phyloP scores from a whole-genome alignment of 2,329 filamentous ascomycete genomes.

The Penicillium sp. region DNA sequence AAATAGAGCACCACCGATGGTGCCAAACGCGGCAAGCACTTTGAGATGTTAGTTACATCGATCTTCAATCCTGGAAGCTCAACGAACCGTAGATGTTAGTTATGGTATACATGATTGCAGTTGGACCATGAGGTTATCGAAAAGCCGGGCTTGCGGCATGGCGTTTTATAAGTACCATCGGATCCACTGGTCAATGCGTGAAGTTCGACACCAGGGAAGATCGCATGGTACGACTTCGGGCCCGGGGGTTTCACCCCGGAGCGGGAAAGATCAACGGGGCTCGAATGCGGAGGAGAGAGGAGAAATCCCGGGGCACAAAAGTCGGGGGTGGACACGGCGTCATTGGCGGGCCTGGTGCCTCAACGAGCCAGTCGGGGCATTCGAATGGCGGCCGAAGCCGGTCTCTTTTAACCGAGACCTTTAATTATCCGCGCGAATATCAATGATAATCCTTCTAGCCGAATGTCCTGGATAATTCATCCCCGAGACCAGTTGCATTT shows the following conservation, averaged over 20 bases:
- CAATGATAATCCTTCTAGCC: background rate
- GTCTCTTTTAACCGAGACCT: conserved; percentile 21
- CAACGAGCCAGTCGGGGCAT: conserved; percentile 15
- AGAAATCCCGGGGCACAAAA: conserved; percentile 17
- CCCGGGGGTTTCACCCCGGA: conserved; percentile 2
- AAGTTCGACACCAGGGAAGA: conserved; percentile 6
- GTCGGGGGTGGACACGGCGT: conserved; percentile 15
- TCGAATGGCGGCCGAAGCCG: conserved; percentile 8
- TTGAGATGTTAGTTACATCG: background rate
- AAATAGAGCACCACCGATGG: conserved; percentile 59
- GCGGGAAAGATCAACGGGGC: conserved; percentile 18
- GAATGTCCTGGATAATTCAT: background rate
- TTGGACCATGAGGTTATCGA: background rate
- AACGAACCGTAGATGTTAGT: conserved; percentile 50
- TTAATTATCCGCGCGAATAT: conserved; percentile 4
- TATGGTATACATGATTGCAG: conserved; percentile 35
- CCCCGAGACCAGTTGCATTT: background rate
- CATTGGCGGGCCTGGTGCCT: conserved; percentile 14
- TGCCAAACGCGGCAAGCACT: conserved; percentile 57
- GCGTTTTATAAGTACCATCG: conserved; percentile 17
- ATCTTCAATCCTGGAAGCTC: background rate
- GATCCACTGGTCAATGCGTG: conserved; percentile 11
- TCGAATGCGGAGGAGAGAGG: conserved; percentile 20
- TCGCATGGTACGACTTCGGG: conserved; percentile 11
- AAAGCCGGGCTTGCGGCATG: background rate